A percentile compares a stretch with the other conserved stretches of the same genome.
Conservation (phyloP, 345 rosid species). For the Corchorus olitorius region DNA sequence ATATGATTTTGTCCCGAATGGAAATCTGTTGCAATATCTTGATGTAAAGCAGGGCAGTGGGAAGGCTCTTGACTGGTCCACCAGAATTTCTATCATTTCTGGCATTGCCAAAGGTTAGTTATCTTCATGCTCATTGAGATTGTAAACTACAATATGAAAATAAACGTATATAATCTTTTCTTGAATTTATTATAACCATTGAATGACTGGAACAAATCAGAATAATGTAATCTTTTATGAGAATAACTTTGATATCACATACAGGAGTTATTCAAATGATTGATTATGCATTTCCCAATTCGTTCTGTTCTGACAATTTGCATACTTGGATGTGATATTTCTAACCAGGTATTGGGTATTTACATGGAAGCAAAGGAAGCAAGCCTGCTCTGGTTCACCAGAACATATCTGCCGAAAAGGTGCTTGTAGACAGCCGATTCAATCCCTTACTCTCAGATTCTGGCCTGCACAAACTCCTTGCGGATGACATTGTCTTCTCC, state of each 20-base stretch:
- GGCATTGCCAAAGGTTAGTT: slow-evolving; percentile 87
- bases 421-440: slow-evolving; percentile 63
- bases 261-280: not conserved
- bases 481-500: slow-evolving; percentile 87
- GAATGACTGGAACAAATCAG: not conserved
- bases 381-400: slow-evolving; percentile 75
- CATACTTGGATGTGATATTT: slow-evolving; percentile 4
- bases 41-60: slow-evolving; percentile 58
- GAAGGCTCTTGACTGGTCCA: slow-evolving; percentile 80
- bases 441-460: slow-evolving; percentile 81
- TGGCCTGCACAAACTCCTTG: slow-evolving; percentile 86
- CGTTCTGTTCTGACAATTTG: not conserved
- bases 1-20: slow-evolving; percentile 80
- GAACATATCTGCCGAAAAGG: slow-evolving; percentile 82
- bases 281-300: slow-evolving; percentile 4
- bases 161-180: not conserved
- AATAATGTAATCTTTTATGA: not conserved
- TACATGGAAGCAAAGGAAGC: slow-evolving; percentile 67
- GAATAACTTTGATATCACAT: not conserved
- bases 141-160: not conserved
- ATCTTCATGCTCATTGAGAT: slow-evolving; percentile 6
- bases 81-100: slow-evolving; percentile 69
- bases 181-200: not conserved
- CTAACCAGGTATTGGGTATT: slow-evolving; percentile 67
- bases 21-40: slow-evolving; percentile 79